Conservation (phyloP, 345 rosid species). For the Populus davidiana region DNA sequence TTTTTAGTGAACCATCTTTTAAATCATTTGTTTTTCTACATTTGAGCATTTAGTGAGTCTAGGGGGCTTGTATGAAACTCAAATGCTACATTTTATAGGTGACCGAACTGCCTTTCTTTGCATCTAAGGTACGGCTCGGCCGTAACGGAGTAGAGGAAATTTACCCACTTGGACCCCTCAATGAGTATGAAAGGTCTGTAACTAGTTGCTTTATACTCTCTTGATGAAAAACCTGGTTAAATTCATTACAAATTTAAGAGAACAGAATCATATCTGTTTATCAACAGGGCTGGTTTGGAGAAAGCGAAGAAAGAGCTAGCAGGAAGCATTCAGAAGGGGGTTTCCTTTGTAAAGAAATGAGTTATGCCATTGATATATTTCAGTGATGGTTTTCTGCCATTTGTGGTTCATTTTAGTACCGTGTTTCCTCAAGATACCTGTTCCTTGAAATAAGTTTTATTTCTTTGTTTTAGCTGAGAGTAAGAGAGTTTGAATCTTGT, state of each 20-base stretch:
- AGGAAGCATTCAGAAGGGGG: constrained; percentile 76
- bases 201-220: not conserved
- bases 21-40: not conserved
- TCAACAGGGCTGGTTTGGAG: constrained; percentile 59
- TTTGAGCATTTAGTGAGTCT: not conserved
- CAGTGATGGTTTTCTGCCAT: not conserved
- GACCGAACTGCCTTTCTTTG: constrained; percentile 94
- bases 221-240: not conserved
- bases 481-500: not conserved
- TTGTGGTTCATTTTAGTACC: not conserved
- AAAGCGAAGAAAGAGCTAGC: constrained; percentile 84
- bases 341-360: constrained; percentile 59
- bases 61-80: not conserved
- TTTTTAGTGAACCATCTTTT: not conserved
- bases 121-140: constrained; percentile 80
- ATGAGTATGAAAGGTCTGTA: constrained; percentile 74
- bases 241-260: not conserved
- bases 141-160: constrained; percentile 77
- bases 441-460: constrained; percentile 19
- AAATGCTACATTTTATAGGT: constrained; percentile 40
- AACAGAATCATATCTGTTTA: not conserved
- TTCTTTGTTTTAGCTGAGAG: not conserved
- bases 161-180: constrained; percentile 71
- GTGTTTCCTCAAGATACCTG: not conserved
- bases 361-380: not conserved